Evolutionary conservation across 768 basidiomycete genomes (phyloP), one percentile per base, ranked within the genome.

Genomic region (Auriscalpium orientale): DNA sequence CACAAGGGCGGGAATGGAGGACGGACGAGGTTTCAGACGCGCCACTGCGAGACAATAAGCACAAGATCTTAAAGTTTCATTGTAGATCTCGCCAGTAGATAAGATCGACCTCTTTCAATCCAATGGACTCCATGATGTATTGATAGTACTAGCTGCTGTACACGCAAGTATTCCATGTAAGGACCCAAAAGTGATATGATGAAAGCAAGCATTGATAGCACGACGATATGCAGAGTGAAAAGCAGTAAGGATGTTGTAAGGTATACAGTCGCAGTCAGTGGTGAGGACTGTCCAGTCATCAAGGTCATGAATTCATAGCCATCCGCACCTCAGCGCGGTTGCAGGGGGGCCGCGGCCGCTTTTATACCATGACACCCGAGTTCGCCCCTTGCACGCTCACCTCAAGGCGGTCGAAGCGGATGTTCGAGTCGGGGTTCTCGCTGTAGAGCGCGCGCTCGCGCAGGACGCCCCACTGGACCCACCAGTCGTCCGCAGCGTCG

Each of bases 401-500:
- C 51, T 61, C 51, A n/a, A 61, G 48, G 11, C 1, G 46, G 11
- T 10, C 16, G 9, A 53, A 49, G 9, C 43, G 51, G 18, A 46
- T 20, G 43, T 46, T 36, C 16, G 40, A 2, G 34, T n/a, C 38
- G 36, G 51, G 38, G 15, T 47, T 18, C 28, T 49, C 37, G 8
- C 13, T 2, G 21, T 13, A 16, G 33, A 61, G 18, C 15, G 61
- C 46, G 33, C 54, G 59, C 51, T 62, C 61, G 9, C 59, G 58
- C 28, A 62, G 56, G 35, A 60, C 8, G 37, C 61, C 61, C 61
- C 61, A 62, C 22, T 62, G 50, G 7, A 60, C 56, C 61, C 61
- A 62, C 61, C 61, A 62, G 48, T 62, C 59, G 8, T 62, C 61
- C 10, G 61, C 61, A 3, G 51, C 61, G 35, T 62, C 61, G 22